Percentiles rank a stretch among this genome's conserved stretches.
Conservation (phyloP, 208 protist genomes). For the Kentomonas sorsogonicus region DNA sequence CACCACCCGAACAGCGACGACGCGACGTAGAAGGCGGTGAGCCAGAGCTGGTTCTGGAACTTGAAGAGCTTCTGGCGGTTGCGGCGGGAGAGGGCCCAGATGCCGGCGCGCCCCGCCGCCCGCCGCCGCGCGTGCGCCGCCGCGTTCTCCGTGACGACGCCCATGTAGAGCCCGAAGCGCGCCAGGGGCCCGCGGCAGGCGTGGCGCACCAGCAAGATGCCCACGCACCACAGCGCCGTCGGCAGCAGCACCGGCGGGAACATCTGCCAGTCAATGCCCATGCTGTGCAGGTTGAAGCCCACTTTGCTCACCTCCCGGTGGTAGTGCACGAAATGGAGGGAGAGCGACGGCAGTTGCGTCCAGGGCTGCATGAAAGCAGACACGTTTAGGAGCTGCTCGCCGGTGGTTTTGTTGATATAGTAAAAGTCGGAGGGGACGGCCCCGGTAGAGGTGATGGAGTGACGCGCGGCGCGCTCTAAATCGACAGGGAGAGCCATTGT, state of each 20-base stretch:
- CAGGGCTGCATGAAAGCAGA: background rate
- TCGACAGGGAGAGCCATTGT: background rate
- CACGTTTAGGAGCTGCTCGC: background rate
- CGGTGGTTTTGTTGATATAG: constrained; percentile 1
- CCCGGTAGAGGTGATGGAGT: background rate
- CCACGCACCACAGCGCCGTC: constrained; percentile 33
- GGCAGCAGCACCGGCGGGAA: constrained; percentile 23
- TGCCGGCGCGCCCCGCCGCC: constrained; percentile 20
- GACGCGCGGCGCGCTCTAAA: background rate
- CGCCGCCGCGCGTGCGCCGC: constrained; percentile 15
- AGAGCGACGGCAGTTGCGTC: background rate
- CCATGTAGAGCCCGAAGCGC: constrained; percentile 49
- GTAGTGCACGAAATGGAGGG: background rate
- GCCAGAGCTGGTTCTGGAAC: constrained; percentile 76
- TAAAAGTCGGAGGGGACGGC: background rate
- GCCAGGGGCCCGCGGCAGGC: constrained; percentile 28
- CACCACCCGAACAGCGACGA: constrained; percentile 50
- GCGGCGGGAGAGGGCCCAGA: constrained; percentile 18
- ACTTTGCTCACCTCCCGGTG: constrained; percentile 5
- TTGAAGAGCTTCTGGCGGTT: constrained; percentile 43
- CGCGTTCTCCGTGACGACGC: constrained; percentile 41
- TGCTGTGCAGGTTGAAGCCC: constrained; percentile 25
- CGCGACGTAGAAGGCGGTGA: constrained; percentile 47
- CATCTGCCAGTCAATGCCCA: constrained; percentile 36
- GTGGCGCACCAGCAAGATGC: constrained; percentile 50